Percentiles rank a stretch among this genome's conserved stretches.
Evolutionary conservation across 2,329 filamentous ascomycete species (phyloP).

Genomic region (Chaetomium sp.): DNA sequence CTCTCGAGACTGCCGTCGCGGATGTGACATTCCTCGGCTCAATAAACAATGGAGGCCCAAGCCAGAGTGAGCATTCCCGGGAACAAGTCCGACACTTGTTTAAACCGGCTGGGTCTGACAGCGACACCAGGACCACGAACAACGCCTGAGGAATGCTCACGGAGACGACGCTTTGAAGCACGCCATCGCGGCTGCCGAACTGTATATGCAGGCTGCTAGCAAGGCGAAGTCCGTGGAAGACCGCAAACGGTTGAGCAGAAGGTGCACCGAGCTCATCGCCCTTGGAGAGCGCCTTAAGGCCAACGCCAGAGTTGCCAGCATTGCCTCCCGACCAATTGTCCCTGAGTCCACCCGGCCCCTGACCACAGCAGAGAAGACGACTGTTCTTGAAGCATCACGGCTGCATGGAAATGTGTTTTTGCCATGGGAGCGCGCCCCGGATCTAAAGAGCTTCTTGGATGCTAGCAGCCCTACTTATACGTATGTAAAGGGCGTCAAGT

Average conservation of each 20-base stretch:
- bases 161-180: conserved; percentile 70
- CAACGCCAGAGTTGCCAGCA: conserved; percentile 25
- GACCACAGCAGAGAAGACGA: conserved; percentile 71
- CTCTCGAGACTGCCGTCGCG: neutral
- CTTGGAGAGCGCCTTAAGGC: conserved; percentile 76
- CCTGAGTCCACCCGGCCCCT: conserved; percentile 55
- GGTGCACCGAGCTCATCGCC: conserved; percentile 69
- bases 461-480: conserved; percentile 58
- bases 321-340: conserved; percentile 27
- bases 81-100: too few relatives aligned
- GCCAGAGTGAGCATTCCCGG: conserved; percentile 43
- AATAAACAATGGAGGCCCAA: conserved; percentile 49
- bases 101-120: conserved; percentile 16
- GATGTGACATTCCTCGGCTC: neutral
- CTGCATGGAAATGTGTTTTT: conserved; percentile 83
- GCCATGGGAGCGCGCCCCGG: conserved; percentile 73
- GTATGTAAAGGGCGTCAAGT: conserved; percentile 50
- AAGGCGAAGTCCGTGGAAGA: conserved; percentile 64
- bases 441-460: conserved; percentile 62
- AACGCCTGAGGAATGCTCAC: conserved; percentile 50
- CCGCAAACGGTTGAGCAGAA: conserved; percentile 65
- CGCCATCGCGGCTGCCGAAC: conserved; percentile 75
- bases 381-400: conserved; percentile 74
- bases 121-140: conserved; percentile 53
- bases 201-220: conserved; percentile 75